Conservation (phyloP, 1,139 yeast genomes). For the Kodamaea plutei region DNA sequence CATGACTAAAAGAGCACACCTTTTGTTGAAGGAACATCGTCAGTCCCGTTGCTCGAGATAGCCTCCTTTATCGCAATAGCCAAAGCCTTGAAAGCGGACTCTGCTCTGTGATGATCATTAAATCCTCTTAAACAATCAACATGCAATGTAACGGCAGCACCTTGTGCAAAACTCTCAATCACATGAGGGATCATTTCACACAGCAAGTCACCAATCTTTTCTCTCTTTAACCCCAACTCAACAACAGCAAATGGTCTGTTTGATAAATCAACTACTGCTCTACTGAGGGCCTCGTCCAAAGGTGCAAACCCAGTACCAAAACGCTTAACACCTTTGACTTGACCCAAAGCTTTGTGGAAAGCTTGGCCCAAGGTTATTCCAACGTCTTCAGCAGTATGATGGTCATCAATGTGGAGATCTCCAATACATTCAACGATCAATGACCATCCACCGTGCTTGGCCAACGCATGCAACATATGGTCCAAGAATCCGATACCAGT, state of each 20-base stretch:
- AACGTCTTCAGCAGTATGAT: constrained; percentile 94
- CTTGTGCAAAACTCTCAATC: constrained; percentile 87
- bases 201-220: constrained; percentile 85
- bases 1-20: constrained; percentile 77
- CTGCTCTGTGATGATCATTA: constrained; percentile 96
- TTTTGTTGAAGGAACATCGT: constrained; percentile 94
- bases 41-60: constrained; percentile 71
- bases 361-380: constrained; percentile 90
- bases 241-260: constrained; percentile 90
- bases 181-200: constrained; percentile 98
- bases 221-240: constrained; percentile 86
- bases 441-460: constrained; percentile 97
- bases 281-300: constrained; percentile 86
- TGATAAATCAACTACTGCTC: constrained; percentile 92
- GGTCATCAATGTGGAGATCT: constrained; percentile 94
- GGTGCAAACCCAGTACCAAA: constrained; percentile 97
- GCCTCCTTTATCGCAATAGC: constrained; percentile 93
- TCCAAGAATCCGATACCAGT: constrained; percentile 95
- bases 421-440: constrained; percentile 85
- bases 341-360: constrained; percentile 85
- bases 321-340: constrained; percentile 83
- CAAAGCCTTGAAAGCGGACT: constrained; percentile 91
- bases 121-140: constrained; percentile 91
- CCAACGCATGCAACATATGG: constrained; percentile 96
- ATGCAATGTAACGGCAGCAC: constrained; percentile 85